Conservation (phyloP, 768 basidiomycete genomes). For the Serendipita sp. region DNA sequence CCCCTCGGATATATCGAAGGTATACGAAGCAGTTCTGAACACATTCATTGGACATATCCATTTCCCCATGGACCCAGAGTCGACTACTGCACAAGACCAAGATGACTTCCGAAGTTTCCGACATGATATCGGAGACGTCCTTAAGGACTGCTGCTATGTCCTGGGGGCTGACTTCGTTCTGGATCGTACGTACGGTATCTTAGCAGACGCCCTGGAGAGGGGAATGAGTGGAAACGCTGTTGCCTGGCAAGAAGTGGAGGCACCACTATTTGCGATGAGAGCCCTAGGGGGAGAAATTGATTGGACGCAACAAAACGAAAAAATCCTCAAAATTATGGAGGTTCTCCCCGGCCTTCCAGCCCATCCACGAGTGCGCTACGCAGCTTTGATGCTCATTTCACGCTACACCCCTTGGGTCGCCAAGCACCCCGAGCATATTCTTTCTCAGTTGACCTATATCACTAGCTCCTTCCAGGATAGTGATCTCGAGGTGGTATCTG, state of each 20-base stretch:
- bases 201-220: conserved; percentile 54
- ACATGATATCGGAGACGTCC: conserved; percentile 96
- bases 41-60: conserved; percentile 83
- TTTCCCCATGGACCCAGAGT: conserved; percentile 60
- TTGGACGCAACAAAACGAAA: conserved; percentile 48
- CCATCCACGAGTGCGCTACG: conserved; percentile 88
- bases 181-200: conserved; percentile 61
- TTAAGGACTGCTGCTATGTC: conserved; percentile 96
- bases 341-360: conserved; percentile 76
- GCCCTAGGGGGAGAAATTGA: conserved; percentile 96
- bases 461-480: conserved; percentile 77
- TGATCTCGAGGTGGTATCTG: conserved; percentile 73
- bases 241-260: conserved; percentile 95
- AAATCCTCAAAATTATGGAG: conserved; percentile 94
- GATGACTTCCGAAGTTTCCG: conserved; percentile 91
- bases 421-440: conserved; percentile 72
- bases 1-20: conserved; percentile 60
- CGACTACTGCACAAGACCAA: conserved; percentile 64
- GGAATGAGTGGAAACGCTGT: conserved; percentile 24
- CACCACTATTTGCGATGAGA: conserved; percentile 91
- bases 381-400: conserved; percentile 84
- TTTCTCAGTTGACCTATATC: conserved; percentile 75
- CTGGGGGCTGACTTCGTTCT: conserved; percentile 78
- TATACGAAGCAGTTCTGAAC: conserved; percentile 68
- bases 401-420: conserved; percentile 97